Evolutionary conservation across 2,329 filamentous ascomycete genomes (phyloP), one percentile per base, ranked within the genome.

Genomic region (Coniosporium tulheliwenetii): DNA sequence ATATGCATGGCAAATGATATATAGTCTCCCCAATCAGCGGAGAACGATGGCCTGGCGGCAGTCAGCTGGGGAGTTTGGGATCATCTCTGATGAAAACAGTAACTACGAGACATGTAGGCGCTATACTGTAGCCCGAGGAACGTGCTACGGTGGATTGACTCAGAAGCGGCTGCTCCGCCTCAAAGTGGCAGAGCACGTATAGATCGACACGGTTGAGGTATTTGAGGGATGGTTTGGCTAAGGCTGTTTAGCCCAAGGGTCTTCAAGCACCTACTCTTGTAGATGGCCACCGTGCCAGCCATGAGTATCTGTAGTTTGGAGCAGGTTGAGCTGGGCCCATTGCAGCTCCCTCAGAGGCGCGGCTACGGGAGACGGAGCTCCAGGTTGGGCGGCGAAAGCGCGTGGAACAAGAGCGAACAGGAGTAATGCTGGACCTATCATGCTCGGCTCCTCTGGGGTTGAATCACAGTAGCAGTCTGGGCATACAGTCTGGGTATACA

Each of bases 21-120:
- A 61, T 96, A 98, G 63, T 98, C 91, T 43, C 91, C 91, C 86
- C 91, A 96, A 60, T 98, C 91, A 37, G 85, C 89, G 5, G 85
- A 87, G 61, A 93, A 98, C 44, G 91, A 89, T 2, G 85, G 71
- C 64, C 81, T 85, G 46, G 26, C 10, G 26, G 1, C n/a, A 5
- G 36, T 47, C 37, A 42, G 41, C 30, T 5, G 13, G 8, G 10
- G 8, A 37, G 8, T 13, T 15, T 37, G n/a, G 15, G 5, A 12
- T 7, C 36, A 19, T 37, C 12, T 15, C n/a, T 37, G 5, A 15
- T 14, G 7, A 4, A 7, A n/a, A 37, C 19, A 5, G 36, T 29
- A 10, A 37, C 5, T 37, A 37, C 4, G 7, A 26, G 19, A 26
- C 4, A 7, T 26, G 19, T 4, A 7, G 19, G 19, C 19, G 19